phyloP scores from a whole-genome alignment of 768 basidiomycete genomes.

The Kwoniella newhampshirensis region DNA sequence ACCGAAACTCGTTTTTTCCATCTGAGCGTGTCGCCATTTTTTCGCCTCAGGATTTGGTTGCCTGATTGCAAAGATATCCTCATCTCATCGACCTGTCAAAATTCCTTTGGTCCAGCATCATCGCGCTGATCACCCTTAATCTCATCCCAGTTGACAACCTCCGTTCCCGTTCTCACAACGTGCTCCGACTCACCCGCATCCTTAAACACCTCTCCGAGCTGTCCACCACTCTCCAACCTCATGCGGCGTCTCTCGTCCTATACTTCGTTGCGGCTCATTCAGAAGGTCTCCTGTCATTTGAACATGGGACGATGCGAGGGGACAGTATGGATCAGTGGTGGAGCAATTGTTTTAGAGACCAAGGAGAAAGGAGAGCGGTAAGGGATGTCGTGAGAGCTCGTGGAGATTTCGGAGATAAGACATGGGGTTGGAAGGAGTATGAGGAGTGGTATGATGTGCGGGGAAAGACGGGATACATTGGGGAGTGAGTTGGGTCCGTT shows the following conservation, averaged over 20 bases:
- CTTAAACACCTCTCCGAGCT: constrained; percentile 47
- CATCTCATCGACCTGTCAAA: no score
- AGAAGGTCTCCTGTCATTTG: constrained; percentile 31
- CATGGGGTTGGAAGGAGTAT: constrained; percentile 35
- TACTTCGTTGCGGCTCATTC: constrained; percentile 36
- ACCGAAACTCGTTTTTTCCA: no score
- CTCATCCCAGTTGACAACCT: constrained; percentile 39
- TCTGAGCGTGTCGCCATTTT: background rate
- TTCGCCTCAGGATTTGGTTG: no score
- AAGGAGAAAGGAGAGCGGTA: constrained; percentile 27
- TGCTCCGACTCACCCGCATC: constrained; percentile 47
- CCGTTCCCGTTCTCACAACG: constrained; percentile 41
- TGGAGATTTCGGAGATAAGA: constrained; percentile 25
- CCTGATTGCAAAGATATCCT: no score
- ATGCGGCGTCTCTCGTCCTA: constrained; percentile 38
- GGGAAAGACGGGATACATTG: constrained; percentile 1
- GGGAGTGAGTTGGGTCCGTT: no score
- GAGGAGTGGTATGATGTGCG: constrained; percentile 24
- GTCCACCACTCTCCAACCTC: constrained; percentile 24
- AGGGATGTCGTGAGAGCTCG: constrained; percentile 23
- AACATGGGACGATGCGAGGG: constrained; percentile 26
- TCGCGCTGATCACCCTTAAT: background rate
- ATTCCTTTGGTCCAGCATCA: no score
- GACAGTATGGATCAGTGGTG: constrained; percentile 43
- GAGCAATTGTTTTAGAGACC: constrained; percentile 36